Evolutionary conservation across 306 rosid species (phyloP).

Genomic region (Pyrus communis): DNA sequence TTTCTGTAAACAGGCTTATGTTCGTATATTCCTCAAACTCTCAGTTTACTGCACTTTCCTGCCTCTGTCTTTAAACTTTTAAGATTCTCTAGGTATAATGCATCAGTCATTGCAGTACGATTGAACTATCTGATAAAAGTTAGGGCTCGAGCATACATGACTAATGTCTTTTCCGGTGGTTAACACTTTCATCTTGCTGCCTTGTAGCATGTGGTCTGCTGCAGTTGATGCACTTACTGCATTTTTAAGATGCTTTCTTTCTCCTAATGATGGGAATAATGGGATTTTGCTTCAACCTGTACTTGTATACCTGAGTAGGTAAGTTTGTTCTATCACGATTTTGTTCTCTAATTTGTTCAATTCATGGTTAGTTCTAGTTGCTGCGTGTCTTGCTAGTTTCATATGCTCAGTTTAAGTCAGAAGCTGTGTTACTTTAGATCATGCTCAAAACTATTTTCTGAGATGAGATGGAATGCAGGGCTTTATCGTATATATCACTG

Average conservation of each 20-base stretch:
- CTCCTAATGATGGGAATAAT: slow-evolving; percentile 37
- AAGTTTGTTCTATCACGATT: slow-evolving; percentile 9
- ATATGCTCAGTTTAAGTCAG: slow-evolving; percentile 8
- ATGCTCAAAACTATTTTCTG: slow-evolving; percentile 12
- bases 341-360: background rate
- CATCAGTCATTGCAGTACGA: background rate
- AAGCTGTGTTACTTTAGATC: slow-evolving; percentile 2
- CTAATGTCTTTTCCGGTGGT: background rate
- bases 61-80: background rate
- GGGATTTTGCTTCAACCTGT: slow-evolving; percentile 88
- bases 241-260: slow-evolving; percentile 71
- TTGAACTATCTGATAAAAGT: background rate
- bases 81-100: background rate
- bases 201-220: slow-evolving; percentile 87
- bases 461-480: slow-evolving; percentile 53
- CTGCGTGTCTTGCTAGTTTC: background rate
- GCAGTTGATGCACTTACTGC: slow-evolving; percentile 90
- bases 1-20: background rate
- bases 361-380: background rate
- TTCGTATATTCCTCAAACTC: background rate
- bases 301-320: slow-evolving; percentile 86
- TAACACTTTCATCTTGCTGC: background rate
- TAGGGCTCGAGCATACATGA: background rate
- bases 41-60: background rate
- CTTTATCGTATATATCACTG: slow-evolving; percentile 57